Evolutionary conservation across 495 filamentous ascomycete species (phyloP), one percentile per base, ranked within the genome.

Genomic region (Aspergillus ostianus): DNA sequence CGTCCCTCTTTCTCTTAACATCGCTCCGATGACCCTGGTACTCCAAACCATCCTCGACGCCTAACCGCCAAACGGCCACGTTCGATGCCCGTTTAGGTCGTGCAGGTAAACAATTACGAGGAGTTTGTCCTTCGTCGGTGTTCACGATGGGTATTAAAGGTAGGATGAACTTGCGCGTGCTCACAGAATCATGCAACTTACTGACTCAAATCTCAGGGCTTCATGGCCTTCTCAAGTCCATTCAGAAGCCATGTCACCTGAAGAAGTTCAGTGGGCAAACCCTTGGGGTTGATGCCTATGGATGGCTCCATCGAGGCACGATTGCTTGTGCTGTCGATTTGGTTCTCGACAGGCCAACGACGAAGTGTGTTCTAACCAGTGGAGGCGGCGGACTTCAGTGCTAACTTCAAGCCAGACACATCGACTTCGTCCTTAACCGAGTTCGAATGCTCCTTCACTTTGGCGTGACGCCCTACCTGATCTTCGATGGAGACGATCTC

Each of bases 271-370:
- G 83, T 13, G 93, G 93, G 30, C 88, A 93, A 71, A 96, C 90
- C 3, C 83, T 99, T 47, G 95, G 90, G 3, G 85, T 99, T 17
- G 95, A 99, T 73, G 93, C 89, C 58, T 99, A 99, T 80, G 94
- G 92, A 69, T 99, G 95, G 95, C 86, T 99, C 36, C 95, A 99
- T 70, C 89, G 95, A 62, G 95, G 93, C 30, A 90, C 92, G 23
- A 85, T 95, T 53, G 81, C 92, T 23, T 99, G 94, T 71, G 90
- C 93, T 56, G 86, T 96, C 61, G 95, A 98, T 60, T 81, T 99
- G 50, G 95, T 93, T 29, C 80, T 91, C 64, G 90, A 87, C 64
- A 92, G 89, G 71, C 92, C 91, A 19, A 97, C 92, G 6, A 85
- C 83, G 54, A 96, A 92, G 90, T 96, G 78, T 36, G 53, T 56